Percentiles rank a stretch among this genome's conserved stretches.
These are phyloP conservation scores for Apophysomyces sp. DNA, from an alignment of 371 early-diverging fungal genomes.

Conservation along the genomic window DNA sequence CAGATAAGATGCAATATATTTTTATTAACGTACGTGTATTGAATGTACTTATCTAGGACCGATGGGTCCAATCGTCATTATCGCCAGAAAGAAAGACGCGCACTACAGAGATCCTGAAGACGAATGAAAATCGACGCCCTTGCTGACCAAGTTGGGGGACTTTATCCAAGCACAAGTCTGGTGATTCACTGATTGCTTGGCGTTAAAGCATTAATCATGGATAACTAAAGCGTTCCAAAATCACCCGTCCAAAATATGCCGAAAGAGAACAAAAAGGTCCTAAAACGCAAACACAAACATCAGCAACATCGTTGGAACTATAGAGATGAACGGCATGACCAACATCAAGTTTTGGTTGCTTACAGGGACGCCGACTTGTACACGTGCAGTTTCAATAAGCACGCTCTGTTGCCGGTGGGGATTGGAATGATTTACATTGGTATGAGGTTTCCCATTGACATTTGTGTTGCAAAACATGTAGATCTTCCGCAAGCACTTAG, in stretches of 20 bases:
- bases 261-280: background rate
- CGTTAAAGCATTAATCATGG: background rate
- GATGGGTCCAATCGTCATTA: background rate
- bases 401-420: background rate
- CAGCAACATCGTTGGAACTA: background rate
- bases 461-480: background rate
- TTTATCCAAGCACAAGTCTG: background rate
- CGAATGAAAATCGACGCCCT: background rate
- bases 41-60: background rate
- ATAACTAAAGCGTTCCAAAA: background rate
- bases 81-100: too few species aligned
- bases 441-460: background rate
- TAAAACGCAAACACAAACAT: background rate
- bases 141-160: background rate
- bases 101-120: background rate
- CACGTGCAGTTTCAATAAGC: background rate
- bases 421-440: background rate
- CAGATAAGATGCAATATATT: background rate
- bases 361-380: background rate
- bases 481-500: background rate
- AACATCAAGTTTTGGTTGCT: background rate
- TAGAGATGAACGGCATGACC: background rate
- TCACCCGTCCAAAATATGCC: background rate
- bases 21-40: background rate
- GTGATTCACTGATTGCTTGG: background rate